Percentiles rank a stretch among this genome's conserved stretches.
phyloP scores from a whole-genome alignment of 495 filamentous ascomycete genomes.

The Penicillium maclennaniae region DNA sequence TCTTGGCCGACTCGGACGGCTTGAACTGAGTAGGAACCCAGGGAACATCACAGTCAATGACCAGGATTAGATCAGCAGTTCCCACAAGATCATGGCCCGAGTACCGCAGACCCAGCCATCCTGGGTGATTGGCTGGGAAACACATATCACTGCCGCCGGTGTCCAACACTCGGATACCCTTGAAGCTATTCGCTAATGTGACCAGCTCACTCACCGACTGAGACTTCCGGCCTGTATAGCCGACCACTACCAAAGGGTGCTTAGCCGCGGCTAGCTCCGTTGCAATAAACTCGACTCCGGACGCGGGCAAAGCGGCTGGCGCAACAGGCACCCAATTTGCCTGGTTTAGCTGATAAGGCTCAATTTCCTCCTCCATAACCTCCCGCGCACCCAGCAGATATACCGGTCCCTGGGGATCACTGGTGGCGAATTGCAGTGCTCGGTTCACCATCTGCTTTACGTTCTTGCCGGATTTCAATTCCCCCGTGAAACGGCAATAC shows the following conservation, averaged over 20 bases:
- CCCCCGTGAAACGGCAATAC: constrained; percentile 89
- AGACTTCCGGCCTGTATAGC: constrained; percentile 77
- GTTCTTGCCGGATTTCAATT: constrained; percentile 89
- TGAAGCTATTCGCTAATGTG: constrained; percentile 69
- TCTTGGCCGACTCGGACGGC: constrained; percentile 52
- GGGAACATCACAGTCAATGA: constrained; percentile 80
- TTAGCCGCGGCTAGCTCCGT: constrained; percentile 69
- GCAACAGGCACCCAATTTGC: constrained; percentile 70
- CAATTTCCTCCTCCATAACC: constrained; percentile 88
- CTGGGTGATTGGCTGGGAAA: constrained; percentile 78
- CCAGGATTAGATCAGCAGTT: constrained; percentile 78
- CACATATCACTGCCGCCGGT: constrained; percentile 94
- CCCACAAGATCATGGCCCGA: constrained; percentile 70
- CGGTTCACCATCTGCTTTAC: constrained; percentile 95
- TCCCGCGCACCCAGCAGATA: constrained; percentile 84
- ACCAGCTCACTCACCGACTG: constrained; percentile 68
- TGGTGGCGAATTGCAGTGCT: constrained; percentile 80
- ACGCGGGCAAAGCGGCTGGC: constrained; percentile 65
- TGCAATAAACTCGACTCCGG: constrained; percentile 64
- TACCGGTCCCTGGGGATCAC: constrained; percentile 78
- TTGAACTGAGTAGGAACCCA: constrained; percentile 65
- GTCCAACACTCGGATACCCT: constrained; percentile 79
- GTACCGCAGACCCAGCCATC: constrained; percentile 71
- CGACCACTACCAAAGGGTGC: constrained; percentile 75
- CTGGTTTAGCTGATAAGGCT: constrained; percentile 73